Evolutionary conservation across 192 early-diverging fungal species (phyloP).

Genomic region (Gryganskiella cystojenkinii): DNA sequence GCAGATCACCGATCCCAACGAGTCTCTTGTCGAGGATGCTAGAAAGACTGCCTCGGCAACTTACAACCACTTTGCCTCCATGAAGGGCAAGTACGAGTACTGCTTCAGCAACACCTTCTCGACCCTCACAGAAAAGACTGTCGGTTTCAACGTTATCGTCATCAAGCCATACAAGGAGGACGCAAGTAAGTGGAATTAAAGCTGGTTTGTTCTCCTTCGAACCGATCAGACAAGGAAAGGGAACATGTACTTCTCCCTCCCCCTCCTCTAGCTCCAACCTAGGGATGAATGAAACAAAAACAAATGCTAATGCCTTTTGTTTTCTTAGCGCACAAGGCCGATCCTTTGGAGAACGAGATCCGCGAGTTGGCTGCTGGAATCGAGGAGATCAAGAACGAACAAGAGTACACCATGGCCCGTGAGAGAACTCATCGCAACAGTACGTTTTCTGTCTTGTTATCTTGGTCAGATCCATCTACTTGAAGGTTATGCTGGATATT

Average conservation of each 20-base stretch:
- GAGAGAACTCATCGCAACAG: constrained; percentile 75
- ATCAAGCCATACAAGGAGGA: constrained; percentile 55
- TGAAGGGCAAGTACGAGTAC: constrained; percentile 70
- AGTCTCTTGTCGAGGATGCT: constrained; percentile 43
- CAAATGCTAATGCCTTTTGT: no score
- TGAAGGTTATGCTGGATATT: no score
- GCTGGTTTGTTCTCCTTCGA: not conserved
- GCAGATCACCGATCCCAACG: constrained; percentile 61
- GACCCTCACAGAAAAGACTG: constrained; percentile 64
- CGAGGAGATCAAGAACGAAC: constrained; percentile 73
- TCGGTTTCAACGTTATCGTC: constrained; percentile 69
- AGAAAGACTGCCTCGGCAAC: constrained; percentile 52
- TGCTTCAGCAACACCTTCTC: constrained; percentile 84
- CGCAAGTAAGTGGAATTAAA: constrained; percentile 18
- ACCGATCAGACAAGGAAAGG: not conserved
- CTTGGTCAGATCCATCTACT: no score
- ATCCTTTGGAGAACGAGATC: constrained; percentile 74
- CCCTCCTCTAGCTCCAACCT: no score
- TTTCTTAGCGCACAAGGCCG: constrained; percentile 53
- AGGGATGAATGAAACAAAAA: no score
- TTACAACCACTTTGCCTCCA: constrained; percentile 55
- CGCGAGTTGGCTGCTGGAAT: constrained; percentile 70
- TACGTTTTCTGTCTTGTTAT: constrained; percentile 52
- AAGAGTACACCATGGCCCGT: constrained; percentile 72
- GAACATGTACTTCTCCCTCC: not conserved